These are phyloP conservation scores for Closterium sp. DNA, from an alignment of 139 green algal genomes.

Conservation along the genomic window DNA sequence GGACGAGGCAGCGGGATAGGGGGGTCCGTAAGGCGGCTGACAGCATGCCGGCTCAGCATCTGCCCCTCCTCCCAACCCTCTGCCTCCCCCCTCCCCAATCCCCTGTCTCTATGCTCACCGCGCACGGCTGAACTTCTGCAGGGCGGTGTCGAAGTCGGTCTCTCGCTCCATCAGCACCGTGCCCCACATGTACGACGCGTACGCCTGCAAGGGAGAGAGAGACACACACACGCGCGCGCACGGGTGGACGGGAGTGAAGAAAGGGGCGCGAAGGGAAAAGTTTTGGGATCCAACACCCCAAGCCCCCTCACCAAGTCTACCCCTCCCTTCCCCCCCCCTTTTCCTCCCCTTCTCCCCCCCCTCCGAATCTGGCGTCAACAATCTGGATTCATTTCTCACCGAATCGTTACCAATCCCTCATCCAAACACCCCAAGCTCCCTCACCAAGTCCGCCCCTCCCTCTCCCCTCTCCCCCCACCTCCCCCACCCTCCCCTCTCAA, in stretches of 20 bases:
- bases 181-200: constrained; percentile 72
- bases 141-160: constrained; percentile 70
- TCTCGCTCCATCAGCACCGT: constrained; percentile 76
- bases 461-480: neutral
- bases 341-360: no score
- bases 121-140: constrained; percentile 67
- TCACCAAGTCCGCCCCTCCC: neutral
- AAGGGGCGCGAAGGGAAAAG: no score
- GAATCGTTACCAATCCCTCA: neutral
- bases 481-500: neutral
- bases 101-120: constrained; percentile 52
- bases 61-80: no score
- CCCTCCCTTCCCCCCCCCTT: no score
- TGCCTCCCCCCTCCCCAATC: neutral
- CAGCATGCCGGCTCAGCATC: neutral
- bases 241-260: no score
- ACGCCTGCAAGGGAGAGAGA: constrained; percentile 65
- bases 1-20: neutral
- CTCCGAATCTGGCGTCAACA: no score
- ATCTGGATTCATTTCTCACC: no score
- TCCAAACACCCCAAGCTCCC: neutral
- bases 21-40: neutral
- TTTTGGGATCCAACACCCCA: no score
- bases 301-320: no score
- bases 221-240: neutral